A percentile compares a stretch with the other conserved stretches of the same genome.
Evolutionary conservation across 2,329 filamentous ascomycete species (phyloP).

Genomic region (Colletotrichum siamense): DNA sequence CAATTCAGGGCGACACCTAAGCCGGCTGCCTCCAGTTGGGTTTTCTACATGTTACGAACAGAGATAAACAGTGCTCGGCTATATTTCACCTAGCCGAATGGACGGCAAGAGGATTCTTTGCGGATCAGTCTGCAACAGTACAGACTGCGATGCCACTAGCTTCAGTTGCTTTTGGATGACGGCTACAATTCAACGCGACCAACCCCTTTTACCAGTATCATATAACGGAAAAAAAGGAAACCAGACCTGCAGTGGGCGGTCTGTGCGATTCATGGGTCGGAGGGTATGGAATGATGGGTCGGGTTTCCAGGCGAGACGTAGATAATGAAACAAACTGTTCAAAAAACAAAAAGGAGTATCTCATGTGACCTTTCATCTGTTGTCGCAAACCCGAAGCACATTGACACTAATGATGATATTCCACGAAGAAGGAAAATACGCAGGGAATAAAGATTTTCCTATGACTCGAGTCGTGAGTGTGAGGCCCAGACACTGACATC

Average conservation of each 20-base stretch:
- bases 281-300: background rate
- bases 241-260: background rate
- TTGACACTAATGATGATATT: background rate
- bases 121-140: background rate
- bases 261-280: background rate
- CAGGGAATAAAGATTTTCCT: background rate
- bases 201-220: background rate
- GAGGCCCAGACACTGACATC: background rate
- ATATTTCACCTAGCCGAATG: background rate
- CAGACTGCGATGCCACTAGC: background rate
- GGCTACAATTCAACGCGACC: background rate
- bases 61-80: background rate
- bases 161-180: conserved; percentile 1
- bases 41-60: background rate
- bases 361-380: background rate
- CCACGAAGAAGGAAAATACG: background rate
- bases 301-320: conserved; percentile 1
- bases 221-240: background rate
- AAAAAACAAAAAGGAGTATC: background rate
- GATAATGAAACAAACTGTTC: background rate
- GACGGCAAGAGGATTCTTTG: background rate
- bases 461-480: background rate
- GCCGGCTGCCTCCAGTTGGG: background rate
- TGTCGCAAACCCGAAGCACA: background rate
- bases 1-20: background rate